Conservation (phyloP, 1,284 basidiomycete genomes). For the Xerocomus cyaneibrunnescens region DNA sequence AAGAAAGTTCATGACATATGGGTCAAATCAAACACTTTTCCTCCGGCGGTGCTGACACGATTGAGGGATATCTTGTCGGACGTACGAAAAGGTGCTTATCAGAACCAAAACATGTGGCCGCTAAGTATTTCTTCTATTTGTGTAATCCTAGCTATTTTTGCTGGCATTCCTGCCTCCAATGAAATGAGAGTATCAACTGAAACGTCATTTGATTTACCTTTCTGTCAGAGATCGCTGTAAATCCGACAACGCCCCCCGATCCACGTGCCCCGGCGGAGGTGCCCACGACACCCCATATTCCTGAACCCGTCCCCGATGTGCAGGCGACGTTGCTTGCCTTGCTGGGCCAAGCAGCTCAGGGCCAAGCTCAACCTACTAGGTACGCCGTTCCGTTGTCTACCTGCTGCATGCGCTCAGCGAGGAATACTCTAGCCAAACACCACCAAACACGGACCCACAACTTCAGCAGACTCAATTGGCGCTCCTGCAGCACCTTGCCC, state of each 20-base stretch:
- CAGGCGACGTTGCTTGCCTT: constrained; percentile 68
- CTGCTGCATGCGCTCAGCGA: constrained; percentile 1
- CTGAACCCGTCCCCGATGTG: constrained; percentile 29
- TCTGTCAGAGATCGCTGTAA: constrained; percentile 61
- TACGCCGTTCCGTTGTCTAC: constrained; percentile 25
- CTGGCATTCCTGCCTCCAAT: constrained; percentile 39
- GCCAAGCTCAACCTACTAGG: constrained; percentile 26
- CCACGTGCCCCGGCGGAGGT: constrained; percentile 38
- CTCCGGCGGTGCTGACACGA: constrained; percentile 63
- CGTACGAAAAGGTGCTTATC: constrained; percentile 81
- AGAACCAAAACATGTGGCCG: constrained; percentile 59
- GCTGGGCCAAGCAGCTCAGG: constrained; percentile 57
- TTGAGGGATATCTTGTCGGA: constrained; percentile 64
- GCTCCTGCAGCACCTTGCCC: constrained; percentile 70
- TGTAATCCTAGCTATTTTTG: constrained; percentile 60
- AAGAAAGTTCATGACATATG: constrained; percentile 95
- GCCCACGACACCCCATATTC: constrained; percentile 29
- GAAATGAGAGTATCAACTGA: constrained; percentile 66
- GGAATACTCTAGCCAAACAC: constrained; percentile 55
- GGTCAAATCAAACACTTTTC: constrained; percentile 86
- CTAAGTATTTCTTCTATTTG: constrained; percentile 70
- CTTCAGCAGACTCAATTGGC: constrained; percentile 61
- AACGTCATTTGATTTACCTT: constrained; percentile 57
- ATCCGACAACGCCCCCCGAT: constrained; percentile 40
- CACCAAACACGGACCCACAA: constrained; percentile 49